Evolutionary conservation across 176 grass and related monocot genomes (phyloP), one percentile per base, ranked within the genome.

Genomic region (Alopecurus myosuroides): DNA sequence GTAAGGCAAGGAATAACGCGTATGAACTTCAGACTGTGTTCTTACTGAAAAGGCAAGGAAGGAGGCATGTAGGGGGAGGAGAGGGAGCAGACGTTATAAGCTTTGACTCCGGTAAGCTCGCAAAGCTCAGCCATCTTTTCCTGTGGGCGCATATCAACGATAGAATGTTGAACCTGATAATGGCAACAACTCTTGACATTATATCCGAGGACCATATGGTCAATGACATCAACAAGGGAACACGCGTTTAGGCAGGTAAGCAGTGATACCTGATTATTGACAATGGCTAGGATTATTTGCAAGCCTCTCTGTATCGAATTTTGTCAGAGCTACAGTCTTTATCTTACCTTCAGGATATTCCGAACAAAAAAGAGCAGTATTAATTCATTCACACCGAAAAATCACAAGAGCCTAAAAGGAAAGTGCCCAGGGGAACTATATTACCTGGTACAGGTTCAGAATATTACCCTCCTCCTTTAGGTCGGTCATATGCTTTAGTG

Each of bases 121-220:
- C 96, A 98, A 81, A 95, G 96, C 56, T 95, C 89, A 1, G 96
- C 91, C 89, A 98, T 98, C 79, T 81, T 94, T 73, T 84, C 89
- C 78, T 98, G 96, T 1, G 91, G 96, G 12, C 91, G 96, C 89
- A 95, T 98, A 79, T 95, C 96, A 10, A 98, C 85, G 42, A 98
- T 53, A 37, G 93, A 95, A 95, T 98, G 91, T 89, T 98, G 93
- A 82, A 98, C 96, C 96, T 98, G 85, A 45, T 8, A 86, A 76
- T 74, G 13, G 8, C 65, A 28, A 23, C 52, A 60, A 77, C 1
- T 85, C 8, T 68, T 11, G n/a, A n/a, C 30, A 73, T 45, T 71
- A 68, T 40, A 57, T 70, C 66, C 1, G 4, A 28, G 11, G 34
- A 20, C 8, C 34, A 68, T 41, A 82, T 13, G 28, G 20, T 34